Evolutionary conservation across 306 rosid genomes (phyloP), one percentile per base, ranked within the genome.

Genomic region (Pterocarpus macrocarpus): DNA sequence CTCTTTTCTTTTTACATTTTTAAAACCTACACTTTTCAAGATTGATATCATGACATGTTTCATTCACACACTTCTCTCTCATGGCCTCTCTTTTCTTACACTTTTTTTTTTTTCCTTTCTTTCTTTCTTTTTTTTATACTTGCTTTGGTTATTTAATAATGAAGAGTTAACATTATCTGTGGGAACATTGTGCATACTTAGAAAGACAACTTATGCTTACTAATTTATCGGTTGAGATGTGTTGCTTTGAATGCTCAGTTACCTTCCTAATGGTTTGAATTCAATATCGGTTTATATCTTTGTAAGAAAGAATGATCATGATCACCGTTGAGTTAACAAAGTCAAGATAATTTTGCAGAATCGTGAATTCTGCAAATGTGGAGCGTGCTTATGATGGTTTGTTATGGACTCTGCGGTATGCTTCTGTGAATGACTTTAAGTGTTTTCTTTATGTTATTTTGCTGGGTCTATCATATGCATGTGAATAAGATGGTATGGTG

Each of bases 351-450:
- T 89, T 63, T 85, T 89, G 90, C 97, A 95, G 99, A 86, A 90
- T 93, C 58, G 76, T 93, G 90, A 93, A 89, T 56, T 92, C 90
- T 83, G 97, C 99, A 28, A 93, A 89, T 84, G 83, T 85, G 87
- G 91, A 88, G 59, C 97, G 86, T 55, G 83, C 88, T 80, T 95
- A 91, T 82, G 97, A 94, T 86, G 94, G 94, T 61, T 88, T 94
- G 77, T 81, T 95, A 79, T 95, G 99, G 99, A 95, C 94, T 71
- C 81, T 93, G 72, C 87, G 97, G 97, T 93, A 88, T 82, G 89
- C 81, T 80, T 11, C 85, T 85, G 71, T 32, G 13, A 58, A 56
- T 38, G 52, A 36, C 44, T 35, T 15, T 69, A 64, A 52, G 57
- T 73, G 71, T 80, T 69, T 70, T 75, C 39, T 78, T 79, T 78